Base-by-base conservation (phyloP, 2,329 filamentous ascomycete species). In the Calonectria hawksworthii region DNA sequence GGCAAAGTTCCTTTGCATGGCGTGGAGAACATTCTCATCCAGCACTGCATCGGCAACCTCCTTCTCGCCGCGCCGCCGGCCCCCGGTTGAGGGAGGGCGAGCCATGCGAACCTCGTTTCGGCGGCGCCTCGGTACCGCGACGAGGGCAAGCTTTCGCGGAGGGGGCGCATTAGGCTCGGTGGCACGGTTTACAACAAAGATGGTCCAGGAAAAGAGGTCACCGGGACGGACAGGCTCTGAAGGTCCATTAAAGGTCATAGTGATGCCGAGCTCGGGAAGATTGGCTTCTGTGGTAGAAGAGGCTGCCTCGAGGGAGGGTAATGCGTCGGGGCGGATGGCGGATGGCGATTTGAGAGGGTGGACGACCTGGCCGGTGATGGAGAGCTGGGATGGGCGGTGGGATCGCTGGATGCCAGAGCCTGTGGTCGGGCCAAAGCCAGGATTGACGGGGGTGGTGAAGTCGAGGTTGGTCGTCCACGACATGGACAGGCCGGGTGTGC, bases 151-250 rank as follows among this genome's bases (percentile, higher is more conserved):
- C 80, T 95, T 94, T 66, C 94, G 91, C 3, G 90, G 85, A 2
- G 86, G 82, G 0, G 83, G 79, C 41, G 88, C 85, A n/a, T 75
- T 78, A 71, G 81, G 85, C 34, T 86, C 89, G 51, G 87, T 86
- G 61, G 90, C 92, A 64, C 93, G 91, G 83, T 96, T 97, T 77
- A 95, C 93, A 47, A 96, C 92, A 80, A 95, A 94, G 21, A 96
- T 89, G 41, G 90, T 90, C 93, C 95, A 95, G 51, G 88, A 87
- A 83, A 97, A 96, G 65, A 92, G 87, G 59, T 94, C 89, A 47
- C 93, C 93, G 0, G 92, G 89, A 72, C 87, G 88, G 30, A 95
- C 87, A 68, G 89, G 87, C 28, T 85, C 81, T 16, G 84, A 74
- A 41, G 94, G 93, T 0, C 90, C 92, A 8, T 90, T 91, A 81